Evolutionary conservation across 805 yeast genomes (phyloP).

Genomic region (Candida patagonica): DNA sequence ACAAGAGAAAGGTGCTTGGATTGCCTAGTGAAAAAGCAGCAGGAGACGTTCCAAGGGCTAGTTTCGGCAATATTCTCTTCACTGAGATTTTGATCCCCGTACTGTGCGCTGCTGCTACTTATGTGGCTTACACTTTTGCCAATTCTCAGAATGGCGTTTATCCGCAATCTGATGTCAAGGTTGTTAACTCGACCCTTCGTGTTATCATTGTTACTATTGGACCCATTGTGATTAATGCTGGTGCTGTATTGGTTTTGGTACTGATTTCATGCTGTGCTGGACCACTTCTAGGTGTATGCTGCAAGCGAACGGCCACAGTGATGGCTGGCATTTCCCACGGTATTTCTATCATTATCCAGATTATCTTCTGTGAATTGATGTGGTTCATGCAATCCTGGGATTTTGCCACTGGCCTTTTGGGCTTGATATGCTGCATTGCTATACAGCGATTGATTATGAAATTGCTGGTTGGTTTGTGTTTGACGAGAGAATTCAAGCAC

Average conservation of each 20-base stretch:
- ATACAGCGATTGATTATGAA: slow-evolving; percentile 84
- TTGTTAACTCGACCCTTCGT: slow-evolving; percentile 53
- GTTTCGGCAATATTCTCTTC: slow-evolving; percentile 63
- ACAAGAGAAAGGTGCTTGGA: slow-evolving; percentile 61
- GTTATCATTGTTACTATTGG: slow-evolving; percentile 58
- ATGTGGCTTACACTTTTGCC: slow-evolving; percentile 67
- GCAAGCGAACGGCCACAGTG: slow-evolving; percentile 94
- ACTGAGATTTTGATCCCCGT: slow-evolving; percentile 74
- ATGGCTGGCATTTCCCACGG: slow-evolving; percentile 96
- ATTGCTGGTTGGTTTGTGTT: slow-evolving; percentile 61
- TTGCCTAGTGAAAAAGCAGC: slow-evolving; percentile 59
- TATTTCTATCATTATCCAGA: slow-evolving; percentile 79
- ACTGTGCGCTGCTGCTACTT: slow-evolving; percentile 56
- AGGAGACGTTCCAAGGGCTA: slow-evolving; percentile 65
- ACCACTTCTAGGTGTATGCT: slow-evolving; percentile 87
- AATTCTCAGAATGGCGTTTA: slow-evolving; percentile 81
- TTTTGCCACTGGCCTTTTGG: slow-evolving; percentile 79
- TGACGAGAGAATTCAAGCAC: slow-evolving; percentile 94
- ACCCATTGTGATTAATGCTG: slow-evolving; percentile 86
- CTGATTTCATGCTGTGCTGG: slow-evolving; percentile 95
- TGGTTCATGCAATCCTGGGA: slow-evolving; percentile 95
- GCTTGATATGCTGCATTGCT: slow-evolving; percentile 74
- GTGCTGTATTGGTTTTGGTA: slow-evolving; percentile 67
- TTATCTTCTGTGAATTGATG: slow-evolving; percentile 85
- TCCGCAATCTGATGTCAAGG: slow-evolving; percentile 24